phyloP scores from a whole-genome alignment of 495 filamentous ascomycete genomes.

The Paragyromitra xinjiangensis region DNA sequence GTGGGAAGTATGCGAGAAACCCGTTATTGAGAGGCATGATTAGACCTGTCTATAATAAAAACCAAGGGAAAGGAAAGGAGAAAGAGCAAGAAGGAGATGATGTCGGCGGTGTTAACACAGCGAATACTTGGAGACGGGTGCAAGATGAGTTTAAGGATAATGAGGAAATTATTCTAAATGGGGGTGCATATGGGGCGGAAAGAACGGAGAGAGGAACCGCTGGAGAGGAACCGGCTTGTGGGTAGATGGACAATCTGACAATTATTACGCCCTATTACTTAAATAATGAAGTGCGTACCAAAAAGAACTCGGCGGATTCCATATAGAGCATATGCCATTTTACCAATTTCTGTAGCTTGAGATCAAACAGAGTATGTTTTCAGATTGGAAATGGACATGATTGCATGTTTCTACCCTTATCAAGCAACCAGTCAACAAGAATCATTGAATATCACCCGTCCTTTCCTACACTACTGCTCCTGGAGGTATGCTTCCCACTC shows the following conservation, averaged over 20 bases:
- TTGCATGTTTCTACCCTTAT: background rate
- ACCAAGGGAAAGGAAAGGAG: slow-evolving; percentile 62
- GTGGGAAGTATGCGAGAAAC: slow-evolving; percentile 81
- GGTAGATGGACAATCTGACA: slow-evolving; percentile 54
- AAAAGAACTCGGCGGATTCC: background rate
- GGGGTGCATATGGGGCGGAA: slow-evolving; percentile 72
- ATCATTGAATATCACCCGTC: background rate
- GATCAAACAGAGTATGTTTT: background rate
- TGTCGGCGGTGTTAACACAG: slow-evolving; percentile 61
- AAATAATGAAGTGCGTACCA: background rate
- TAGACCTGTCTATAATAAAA: slow-evolving; percentile 74
- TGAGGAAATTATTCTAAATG: slow-evolving; percentile 89
- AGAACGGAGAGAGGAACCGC: slow-evolving; percentile 60
- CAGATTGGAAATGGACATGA: background rate
- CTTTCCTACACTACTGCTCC: background rate
- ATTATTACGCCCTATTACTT: background rate
- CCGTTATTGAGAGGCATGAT: slow-evolving; percentile 82
- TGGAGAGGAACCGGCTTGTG: slow-evolving; percentile 63
- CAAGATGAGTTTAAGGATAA: slow-evolving; percentile 93
- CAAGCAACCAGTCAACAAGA: background rate
- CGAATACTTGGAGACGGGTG: slow-evolving; percentile 79
- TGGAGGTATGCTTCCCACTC: background rate
- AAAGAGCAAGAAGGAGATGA: slow-evolving; percentile 60
- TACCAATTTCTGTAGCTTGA: background rate
- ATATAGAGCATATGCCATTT: background rate